Evolutionary conservation across 441 rosid species (phyloP).

Genomic region (Gossypium davidsonii): DNA sequence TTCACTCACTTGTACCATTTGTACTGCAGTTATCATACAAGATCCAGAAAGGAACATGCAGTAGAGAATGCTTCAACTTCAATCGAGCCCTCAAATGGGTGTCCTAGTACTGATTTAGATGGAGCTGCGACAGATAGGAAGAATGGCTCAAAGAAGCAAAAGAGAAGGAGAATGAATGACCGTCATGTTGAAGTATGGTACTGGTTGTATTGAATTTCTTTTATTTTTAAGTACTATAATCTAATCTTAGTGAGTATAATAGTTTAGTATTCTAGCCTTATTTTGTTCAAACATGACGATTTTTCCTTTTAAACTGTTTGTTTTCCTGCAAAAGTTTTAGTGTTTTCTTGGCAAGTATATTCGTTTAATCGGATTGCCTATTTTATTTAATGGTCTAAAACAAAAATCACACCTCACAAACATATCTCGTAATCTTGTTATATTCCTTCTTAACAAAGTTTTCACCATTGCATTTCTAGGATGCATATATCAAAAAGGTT

Average conservation of each 20-base stretch:
- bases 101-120: slow-evolving; percentile 13
- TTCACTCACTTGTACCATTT: not conserved
- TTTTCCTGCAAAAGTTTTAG: not conserved
- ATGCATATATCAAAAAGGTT: slow-evolving; percentile 41
- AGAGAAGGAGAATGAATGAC: slow-evolving; percentile 18
- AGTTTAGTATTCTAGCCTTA: not conserved
- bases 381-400: not conserved
- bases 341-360: not conserved
- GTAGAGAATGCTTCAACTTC: slow-evolving; percentile 14
- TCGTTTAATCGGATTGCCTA: not conserved
- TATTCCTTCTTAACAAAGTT: slow-evolving; percentile 10
- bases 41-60: not conserved
- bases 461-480: slow-evolving; percentile 31
- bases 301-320: not conserved
- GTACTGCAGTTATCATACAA: slow-evolving; percentile 1
- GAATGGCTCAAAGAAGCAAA: slow-evolving; percentile 21
- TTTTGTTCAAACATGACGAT: not conserved
- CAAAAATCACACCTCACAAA: not conserved
- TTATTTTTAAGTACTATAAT: not conserved
- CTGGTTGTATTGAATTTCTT: slow-evolving; percentile 2
- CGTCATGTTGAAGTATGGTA: slow-evolving; percentile 24
- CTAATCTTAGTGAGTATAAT: not conserved
- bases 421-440: not conserved
- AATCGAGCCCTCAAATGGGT: slow-evolving; percentile 4
- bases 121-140: slow-evolving; percentile 13